A percentile compares a stretch with the other conserved stretches of the same genome.
Evolutionary conservation across 805 yeast species (phyloP).

Genomic region (Cyberlindnera meyerae): DNA sequence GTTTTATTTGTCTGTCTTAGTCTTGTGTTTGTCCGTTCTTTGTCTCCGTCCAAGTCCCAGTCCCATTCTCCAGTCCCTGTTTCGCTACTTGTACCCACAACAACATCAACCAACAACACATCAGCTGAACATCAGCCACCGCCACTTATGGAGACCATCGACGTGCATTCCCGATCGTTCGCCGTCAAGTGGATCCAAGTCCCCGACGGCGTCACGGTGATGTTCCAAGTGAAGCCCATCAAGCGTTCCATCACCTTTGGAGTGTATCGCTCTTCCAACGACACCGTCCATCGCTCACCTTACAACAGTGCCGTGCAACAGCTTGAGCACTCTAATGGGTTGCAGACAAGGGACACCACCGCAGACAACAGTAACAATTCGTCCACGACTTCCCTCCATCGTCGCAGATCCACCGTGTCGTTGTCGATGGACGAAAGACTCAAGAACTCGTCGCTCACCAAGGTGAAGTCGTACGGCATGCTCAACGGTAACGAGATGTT

Average conservation of each 20-base stretch:
- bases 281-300: conserved; percentile 14
- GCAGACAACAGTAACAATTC: conserved; percentile 9
- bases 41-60: no score
- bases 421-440: conserved; percentile 53
- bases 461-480: conserved; percentile 51
- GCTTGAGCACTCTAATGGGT: background rate
- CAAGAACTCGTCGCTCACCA: conserved; percentile 44
- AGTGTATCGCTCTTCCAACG: conserved; percentile 27
- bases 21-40: no score
- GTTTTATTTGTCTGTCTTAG: no score
- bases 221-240: conserved; percentile 80
- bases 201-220: conserved; percentile 57
- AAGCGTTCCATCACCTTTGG: conserved; percentile 50
- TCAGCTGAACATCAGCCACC: background rate
- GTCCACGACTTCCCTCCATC: conserved; percentile 22
- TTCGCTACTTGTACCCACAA: no score
- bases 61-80: no score
- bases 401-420: conserved; percentile 29
- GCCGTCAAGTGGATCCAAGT: conserved; percentile 88
- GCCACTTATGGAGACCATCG: conserved; percentile 76
- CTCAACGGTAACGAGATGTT: conserved; percentile 56
- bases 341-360: no score
- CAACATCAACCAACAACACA: background rate
- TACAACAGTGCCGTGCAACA: conserved; percentile 14
- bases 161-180: conserved; percentile 84